These are phyloP conservation scores for Melampsora abietis-canadensis DNA, from an alignment of 1,284 basidiomycete species.

Conservation along the genomic window DNA sequence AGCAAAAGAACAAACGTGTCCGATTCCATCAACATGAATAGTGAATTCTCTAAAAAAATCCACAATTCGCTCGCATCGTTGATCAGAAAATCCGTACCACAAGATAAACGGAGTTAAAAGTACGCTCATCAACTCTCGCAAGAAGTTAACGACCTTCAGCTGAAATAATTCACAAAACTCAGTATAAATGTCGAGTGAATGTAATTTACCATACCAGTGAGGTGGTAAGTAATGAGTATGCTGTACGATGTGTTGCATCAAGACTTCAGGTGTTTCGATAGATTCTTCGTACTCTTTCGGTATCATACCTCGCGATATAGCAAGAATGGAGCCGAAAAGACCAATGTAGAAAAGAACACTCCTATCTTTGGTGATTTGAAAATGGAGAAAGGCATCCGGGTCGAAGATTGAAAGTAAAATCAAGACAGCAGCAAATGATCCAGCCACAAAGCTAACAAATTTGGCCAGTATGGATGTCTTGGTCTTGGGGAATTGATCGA, in stretches of 20 bases:
- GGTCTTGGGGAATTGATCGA: slow-evolving; percentile 95
- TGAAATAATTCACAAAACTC: slow-evolving; percentile 84
- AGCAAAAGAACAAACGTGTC: slow-evolving; percentile 95
- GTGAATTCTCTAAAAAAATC: slow-evolving; percentile 97
- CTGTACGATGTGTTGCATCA: slow-evolving; percentile 83
- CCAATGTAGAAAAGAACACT: slow-evolving; percentile 90
- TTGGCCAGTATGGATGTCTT: slow-evolving; percentile 70
- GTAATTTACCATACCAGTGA: slow-evolving; percentile 82
- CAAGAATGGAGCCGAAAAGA: slow-evolving; percentile 80
- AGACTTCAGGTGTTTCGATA: slow-evolving; percentile 80
- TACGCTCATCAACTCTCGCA: slow-evolving; percentile 82
- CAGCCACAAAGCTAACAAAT: slow-evolving; percentile 91
- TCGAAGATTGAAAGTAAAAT: slow-evolving; percentile 85
- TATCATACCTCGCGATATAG: slow-evolving; percentile 87
- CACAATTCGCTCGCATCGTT: slow-evolving; percentile 59
- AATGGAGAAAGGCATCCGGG: slow-evolving; percentile 73
- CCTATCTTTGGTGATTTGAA: slow-evolving; percentile 88
- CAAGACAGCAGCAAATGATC: slow-evolving; percentile 91
- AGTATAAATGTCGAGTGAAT: slow-evolving; percentile 79
- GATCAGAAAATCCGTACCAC: slow-evolving; percentile 73
- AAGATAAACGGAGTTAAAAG: slow-evolving; percentile 89
- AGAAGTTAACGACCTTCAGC: slow-evolving; percentile 81
- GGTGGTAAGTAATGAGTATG: slow-evolving; percentile 94
- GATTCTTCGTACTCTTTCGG: slow-evolving; percentile 71
- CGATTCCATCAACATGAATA: slow-evolving; percentile 90